These are phyloP conservation scores for Moesziomyces sp. DNA, from an alignment of 1,284 basidiomycete genomes.

Conservation along the genomic window DNA sequence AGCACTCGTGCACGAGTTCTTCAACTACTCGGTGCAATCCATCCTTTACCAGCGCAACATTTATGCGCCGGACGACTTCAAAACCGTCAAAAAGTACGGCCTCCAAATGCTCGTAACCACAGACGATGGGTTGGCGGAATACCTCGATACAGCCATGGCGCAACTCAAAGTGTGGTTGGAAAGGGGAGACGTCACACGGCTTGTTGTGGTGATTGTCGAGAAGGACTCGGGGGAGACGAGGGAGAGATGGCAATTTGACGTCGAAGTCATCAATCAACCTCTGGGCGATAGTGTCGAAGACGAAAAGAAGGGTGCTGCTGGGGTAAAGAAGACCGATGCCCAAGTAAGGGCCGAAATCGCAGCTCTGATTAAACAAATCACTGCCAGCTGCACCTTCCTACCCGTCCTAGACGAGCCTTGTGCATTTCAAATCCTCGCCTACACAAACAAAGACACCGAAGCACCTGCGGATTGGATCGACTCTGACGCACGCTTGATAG, in stretches of 20 bases:
- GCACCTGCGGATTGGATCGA: constrained; percentile 93
- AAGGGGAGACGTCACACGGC: constrained; percentile 85
- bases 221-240: constrained; percentile 90
- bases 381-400: constrained; percentile 92
- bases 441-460: constrained; percentile 76
- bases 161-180: constrained; percentile 84
- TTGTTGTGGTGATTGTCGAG: constrained; percentile 94
- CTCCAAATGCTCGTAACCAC: constrained; percentile 94
- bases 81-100: constrained; percentile 84
- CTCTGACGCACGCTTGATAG: constrained; percentile 92
- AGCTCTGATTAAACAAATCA: constrained; percentile 97
- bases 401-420: constrained; percentile 95
- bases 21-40: constrained; percentile 85
- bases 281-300: too few relatives aligned
- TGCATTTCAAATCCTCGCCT: constrained; percentile 90
- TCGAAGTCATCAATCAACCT: constrained; percentile 76
- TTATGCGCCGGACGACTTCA: constrained; percentile 96
- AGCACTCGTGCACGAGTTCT: constrained; percentile 96
- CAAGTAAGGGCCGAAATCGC: constrained; percentile 98
- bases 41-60: constrained; percentile 97
- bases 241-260: constrained; percentile 98
- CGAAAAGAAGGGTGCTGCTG: background rate
- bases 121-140: constrained; percentile 89
- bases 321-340: constrained; percentile 75
- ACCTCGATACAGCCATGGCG: constrained; percentile 87